Base-by-base conservation (phyloP, 2,329 filamentous ascomycete species). In the Alternaria brassicicola region DNA sequence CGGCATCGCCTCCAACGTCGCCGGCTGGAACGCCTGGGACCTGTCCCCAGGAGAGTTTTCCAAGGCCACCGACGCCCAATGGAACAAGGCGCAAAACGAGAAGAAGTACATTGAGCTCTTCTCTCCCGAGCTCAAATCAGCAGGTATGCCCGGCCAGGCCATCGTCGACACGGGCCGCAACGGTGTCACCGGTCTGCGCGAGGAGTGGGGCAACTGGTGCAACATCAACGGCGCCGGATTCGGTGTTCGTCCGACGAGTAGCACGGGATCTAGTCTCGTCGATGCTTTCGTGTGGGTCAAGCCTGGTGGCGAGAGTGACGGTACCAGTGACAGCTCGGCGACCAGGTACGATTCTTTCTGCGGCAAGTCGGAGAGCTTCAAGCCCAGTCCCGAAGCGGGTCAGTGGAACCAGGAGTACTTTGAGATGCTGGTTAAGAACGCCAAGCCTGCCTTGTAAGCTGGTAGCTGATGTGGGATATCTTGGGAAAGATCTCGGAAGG, bases 201-300 rank as follows among this genome's bases (percentile, higher is more conserved):
- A 79, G 59, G 78, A 78, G 51, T 88, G 87, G 86, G 87, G 87
- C 39, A 79, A 89, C 76, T 90, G 88, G 88, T 90, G 88, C 80
- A 90, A 89, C 72, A 80, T 89, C 66, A 84, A 81, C 57, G 85
- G 84, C 41, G 85, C 86, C 50, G 87, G 88, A 12, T 89, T 89
- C 65, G 88, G 88, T 64, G 77, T 78, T 15, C 83, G 86, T 10
- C 87, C 87, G 1, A 85, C 85, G 0, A 78, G 84, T 25, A 80
- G 83, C 71, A 90, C 88, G 4, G 86, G 85, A 15, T 81, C 85
- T 59, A 70, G 77, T 2, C 78, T 87, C 23, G 80, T 83, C 21
- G 88, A 91, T 73, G 84, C 87, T 28, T 88, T 90, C 63, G 88
- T 90, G 58, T 90, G 88, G 88, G 80, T 89, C 67, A 90, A 90